Base-by-base conservation (phyloP, 1,139 yeast species). In the Candida frijolesensis region DNA sequence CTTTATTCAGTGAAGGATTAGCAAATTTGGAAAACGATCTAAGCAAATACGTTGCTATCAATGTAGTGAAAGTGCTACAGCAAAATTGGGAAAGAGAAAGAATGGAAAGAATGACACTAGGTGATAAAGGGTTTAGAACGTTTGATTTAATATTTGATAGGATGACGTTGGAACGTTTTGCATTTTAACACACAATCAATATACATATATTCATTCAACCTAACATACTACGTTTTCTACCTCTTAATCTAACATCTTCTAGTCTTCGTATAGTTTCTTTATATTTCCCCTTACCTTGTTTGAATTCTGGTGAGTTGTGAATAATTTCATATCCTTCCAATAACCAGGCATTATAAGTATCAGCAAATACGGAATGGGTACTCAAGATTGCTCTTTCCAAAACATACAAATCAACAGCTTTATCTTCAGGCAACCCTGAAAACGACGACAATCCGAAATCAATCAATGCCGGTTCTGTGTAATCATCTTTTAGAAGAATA, bases 391-490 rank as follows among this genome's bases (percentile, higher is more conserved):
- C 99, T 60, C 98, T 76, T 66, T 95, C 99, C 55, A 95, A 72
- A 9, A 95, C 98, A 62, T 94, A 95, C 53, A 95, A 67, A 66
- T 95, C 99, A 14, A 95, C 99, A 2, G 99, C 98, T 65, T 90
- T 91, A 64, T 94, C 98, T 61, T 95, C 99, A 0, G 89, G 80
- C 55, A 90, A 64, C 0, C 82, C 80, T 1, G 96, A 84, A 51
- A 85, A 84, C n/a, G 91, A 83, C 5, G 89, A 83, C 16, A 95
- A 76, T 0, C 99, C 99, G 69, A 95, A 94, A 63, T 95, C 99
- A 53, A 95, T 95, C 60, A 94, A 70, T 41, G 77, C 80, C 0
- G 96, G 90, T 7, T 60, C 64, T 61, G 15, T 35, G 27, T 25
- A 29, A 18, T 42, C 41, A 9, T 42, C 48, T 29, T 76, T 76